These are phyloP conservation scores for Sporothrix phasma DNA, from an alignment of 2,329 filamentous ascomycete species.

Conservation along the genomic window DNA sequence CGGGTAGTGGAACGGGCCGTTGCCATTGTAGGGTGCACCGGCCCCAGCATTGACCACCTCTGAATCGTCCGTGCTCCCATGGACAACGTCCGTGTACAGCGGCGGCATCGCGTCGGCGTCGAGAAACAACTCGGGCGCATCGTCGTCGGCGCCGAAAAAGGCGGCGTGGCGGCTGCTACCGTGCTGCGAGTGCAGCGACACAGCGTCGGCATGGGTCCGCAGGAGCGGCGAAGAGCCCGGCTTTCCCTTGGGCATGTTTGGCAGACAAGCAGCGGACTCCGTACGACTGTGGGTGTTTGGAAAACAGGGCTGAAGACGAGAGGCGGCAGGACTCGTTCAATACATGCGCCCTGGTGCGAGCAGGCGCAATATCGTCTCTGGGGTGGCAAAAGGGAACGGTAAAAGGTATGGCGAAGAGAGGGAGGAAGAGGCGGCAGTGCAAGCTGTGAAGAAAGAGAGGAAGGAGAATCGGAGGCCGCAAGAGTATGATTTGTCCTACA, in stretches of 20 bases:
- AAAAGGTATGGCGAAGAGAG: too few species aligned
- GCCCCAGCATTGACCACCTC: slow-evolving; percentile 22
- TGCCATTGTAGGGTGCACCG: slow-evolving; percentile 20
- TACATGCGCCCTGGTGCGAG: too few species aligned
- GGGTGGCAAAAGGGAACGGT: too few species aligned
- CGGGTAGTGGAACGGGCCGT: background rate
- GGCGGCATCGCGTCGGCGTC: slow-evolving; percentile 37
- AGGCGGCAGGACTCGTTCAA: background rate
- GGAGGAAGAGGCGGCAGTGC: background rate
- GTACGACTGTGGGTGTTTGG: too few species aligned
- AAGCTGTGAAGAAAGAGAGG: background rate
- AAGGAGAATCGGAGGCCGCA: background rate
- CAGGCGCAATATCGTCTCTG: too few species aligned
- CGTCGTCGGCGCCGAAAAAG: slow-evolving; percentile 20
- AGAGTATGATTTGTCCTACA: too few species aligned
- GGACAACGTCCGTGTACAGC: slow-evolving; percentile 33
- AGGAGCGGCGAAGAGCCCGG: slow-evolving; percentile 11
- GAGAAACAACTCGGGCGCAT: slow-evolving; percentile 26
- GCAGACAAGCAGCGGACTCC: too few species aligned
- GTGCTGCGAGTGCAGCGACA: slow-evolving; percentile 25
- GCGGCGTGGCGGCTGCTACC: background rate
- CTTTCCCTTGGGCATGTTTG: slow-evolving; percentile 11
- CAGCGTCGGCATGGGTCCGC: slow-evolving; percentile 20
- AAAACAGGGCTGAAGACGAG: background rate
- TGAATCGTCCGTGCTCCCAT: slow-evolving; percentile 15